These are phyloP conservation scores for Candida sanyiensis DNA, from an alignment of 805 yeast species.

Conservation along the genomic window DNA sequence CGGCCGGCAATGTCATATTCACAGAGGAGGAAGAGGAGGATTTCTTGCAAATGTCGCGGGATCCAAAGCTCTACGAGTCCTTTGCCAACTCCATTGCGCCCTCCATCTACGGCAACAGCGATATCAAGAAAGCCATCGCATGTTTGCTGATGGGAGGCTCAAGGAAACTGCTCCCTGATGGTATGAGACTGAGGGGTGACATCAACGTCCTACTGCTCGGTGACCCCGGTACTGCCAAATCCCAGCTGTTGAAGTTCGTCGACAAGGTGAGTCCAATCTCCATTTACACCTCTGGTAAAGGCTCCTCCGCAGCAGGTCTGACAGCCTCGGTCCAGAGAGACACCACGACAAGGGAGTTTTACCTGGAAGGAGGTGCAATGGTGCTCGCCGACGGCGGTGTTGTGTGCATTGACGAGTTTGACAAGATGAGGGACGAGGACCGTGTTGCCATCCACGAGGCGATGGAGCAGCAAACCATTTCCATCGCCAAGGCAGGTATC, in stretches of 20 bases:
- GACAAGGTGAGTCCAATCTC: conserved; percentile 93
- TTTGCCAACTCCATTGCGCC: conserved; percentile 91
- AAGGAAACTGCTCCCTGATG: conserved; percentile 86
- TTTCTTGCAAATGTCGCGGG: conserved; percentile 71
- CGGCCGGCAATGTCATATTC: conserved; percentile 55
- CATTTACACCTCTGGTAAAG: conserved; percentile 96
- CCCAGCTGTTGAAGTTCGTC: conserved; percentile 90
- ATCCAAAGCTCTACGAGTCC: conserved; percentile 80
- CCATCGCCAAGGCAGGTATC: conserved; percentile 98
- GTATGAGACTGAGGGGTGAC: conserved; percentile 95
- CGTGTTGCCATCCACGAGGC: conserved; percentile 99
- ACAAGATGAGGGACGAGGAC: conserved; percentile 98
- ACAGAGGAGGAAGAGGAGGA: conserved; percentile 94
- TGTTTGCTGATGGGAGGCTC: conserved; percentile 94
- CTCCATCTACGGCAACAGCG: conserved; percentile 88
- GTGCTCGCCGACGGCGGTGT: conserved; percentile 99
- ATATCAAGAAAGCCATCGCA: conserved; percentile 88
- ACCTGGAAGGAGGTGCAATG: conserved; percentile 99
- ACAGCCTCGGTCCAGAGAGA: conserved; percentile 98
- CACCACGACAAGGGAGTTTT: conserved; percentile 80
- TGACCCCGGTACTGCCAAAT: conserved; percentile 99
- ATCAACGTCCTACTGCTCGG: conserved; percentile 89
- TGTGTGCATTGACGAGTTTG: conserved; percentile 98
- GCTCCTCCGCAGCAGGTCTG: conserved; percentile 98
- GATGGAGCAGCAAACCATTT: conserved; percentile 98